Percentiles rank a stretch among this genome's conserved stretches.
Conservation (phyloP, 2,329 filamentous ascomycete species). For the Aspergillus quadrilineatus region DNA sequence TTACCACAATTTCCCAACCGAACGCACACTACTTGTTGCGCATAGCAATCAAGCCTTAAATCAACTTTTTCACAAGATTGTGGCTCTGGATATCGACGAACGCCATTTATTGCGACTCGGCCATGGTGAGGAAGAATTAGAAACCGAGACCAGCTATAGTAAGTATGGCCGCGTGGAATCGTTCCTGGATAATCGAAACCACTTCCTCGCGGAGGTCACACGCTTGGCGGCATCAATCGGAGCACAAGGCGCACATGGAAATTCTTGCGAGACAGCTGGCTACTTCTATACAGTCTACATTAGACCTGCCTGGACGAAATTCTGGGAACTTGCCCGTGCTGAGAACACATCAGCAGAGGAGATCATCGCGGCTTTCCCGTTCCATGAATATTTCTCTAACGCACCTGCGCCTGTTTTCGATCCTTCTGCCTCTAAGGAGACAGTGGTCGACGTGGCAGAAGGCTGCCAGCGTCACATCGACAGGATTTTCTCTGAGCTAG, state of each 20-base stretch:
- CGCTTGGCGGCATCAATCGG: conserved; percentile 80
- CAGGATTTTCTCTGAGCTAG: conserved; percentile 87
- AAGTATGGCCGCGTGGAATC: conserved; percentile 94
- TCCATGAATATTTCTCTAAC: conserved; percentile 81
- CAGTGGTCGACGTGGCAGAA: conserved; percentile 71
- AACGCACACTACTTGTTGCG: conserved; percentile 87
- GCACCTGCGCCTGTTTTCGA: conserved; percentile 85
- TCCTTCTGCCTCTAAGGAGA: conserved; percentile 61
- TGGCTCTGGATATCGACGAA: conserved; percentile 92
- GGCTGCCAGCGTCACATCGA: conserved; percentile 87
- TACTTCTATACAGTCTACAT: conserved; percentile 96
- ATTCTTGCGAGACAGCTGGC: conserved; percentile 91
- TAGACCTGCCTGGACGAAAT: conserved; percentile 82
- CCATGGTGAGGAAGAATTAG: conserved; percentile 91
- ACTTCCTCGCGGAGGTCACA: conserved; percentile 78
- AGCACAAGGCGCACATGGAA: conserved; percentile 90
- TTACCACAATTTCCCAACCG: conserved; percentile 94
- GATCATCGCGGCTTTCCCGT: conserved; percentile 76
- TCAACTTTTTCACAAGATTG: conserved; percentile 96
- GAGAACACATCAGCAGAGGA: conserved; percentile 59
- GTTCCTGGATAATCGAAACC: conserved; percentile 82
- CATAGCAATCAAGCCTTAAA: conserved; percentile 98
- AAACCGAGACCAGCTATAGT: conserved; percentile 82
- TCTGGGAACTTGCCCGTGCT: conserved; percentile 64
- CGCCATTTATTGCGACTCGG: conserved; percentile 88